Conservation (phyloP, 345 rosid species). For the Gossypium arboreum region DNA sequence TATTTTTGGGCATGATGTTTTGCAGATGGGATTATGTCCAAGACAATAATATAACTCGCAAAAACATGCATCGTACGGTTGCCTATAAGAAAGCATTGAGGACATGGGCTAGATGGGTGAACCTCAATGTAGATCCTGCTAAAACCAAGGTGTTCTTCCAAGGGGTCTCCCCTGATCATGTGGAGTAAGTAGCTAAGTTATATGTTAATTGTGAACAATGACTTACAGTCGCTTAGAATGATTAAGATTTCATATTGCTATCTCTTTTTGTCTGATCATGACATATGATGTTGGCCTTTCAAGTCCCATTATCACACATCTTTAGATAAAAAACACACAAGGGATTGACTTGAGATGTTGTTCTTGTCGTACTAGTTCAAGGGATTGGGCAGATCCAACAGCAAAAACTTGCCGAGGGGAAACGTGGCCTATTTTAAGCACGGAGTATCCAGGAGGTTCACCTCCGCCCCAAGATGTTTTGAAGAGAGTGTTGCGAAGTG, state of each 20-base stretch:
- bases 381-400: slow-evolving; percentile 28
- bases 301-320: no score
- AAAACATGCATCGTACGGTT: background rate
- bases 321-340: background rate
- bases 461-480: slow-evolving; percentile 29
- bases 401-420: slow-evolving; percentile 33
- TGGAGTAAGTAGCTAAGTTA: background rate
- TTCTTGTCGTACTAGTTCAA: slow-evolving; percentile 22
- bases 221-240: background rate
- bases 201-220: background rate
- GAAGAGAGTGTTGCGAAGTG: slow-evolving; percentile 10
- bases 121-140: background rate
- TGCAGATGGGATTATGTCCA: slow-evolving; percentile 37
- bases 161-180: background rate
- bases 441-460: slow-evolving; percentile 23
- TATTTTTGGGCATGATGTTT: background rate
- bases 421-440: slow-evolving; percentile 17
- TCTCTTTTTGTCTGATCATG: no score
- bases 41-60: slow-evolving; percentile 10
- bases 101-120: background rate
- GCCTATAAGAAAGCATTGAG: background rate
- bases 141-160: background rate
- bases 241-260: background rate
- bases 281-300: no score
- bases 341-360: background rate